Evolutionary conservation across 2,329 filamentous ascomycete genomes (phyloP).

Genomic region (Ceratocystiopsis brevicomis): DNA sequence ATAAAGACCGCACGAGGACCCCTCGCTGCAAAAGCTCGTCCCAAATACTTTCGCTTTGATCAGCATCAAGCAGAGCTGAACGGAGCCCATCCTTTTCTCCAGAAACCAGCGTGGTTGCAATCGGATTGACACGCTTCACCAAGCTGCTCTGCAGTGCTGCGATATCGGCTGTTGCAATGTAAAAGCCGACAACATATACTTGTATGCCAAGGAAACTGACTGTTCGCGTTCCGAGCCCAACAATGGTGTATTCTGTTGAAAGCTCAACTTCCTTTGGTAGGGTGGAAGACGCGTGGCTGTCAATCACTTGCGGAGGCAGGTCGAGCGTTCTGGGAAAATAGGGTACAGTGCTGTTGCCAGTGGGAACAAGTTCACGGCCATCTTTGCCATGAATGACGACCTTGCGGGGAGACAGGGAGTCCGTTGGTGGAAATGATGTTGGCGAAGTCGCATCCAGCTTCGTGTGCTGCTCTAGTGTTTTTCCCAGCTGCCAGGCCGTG

Average conservation of each 20-base stretch:
- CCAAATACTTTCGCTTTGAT: slow-evolving; percentile 56
- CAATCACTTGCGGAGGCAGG: slow-evolving; percentile 25
- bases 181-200: slow-evolving; percentile 88
- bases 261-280: not conserved
- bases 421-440: slow-evolving; percentile 16
- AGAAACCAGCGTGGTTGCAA: slow-evolving; percentile 67
- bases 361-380: slow-evolving; percentile 57
- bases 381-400: slow-evolving; percentile 47
- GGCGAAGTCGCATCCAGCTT: slow-evolving; percentile 22
- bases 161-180: slow-evolving; percentile 71
- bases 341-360: slow-evolving; percentile 63
- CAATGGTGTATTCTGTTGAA: slow-evolving; percentile 58
- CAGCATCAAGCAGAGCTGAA: slow-evolving; percentile 47
- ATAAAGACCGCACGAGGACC: slow-evolving; percentile 49
- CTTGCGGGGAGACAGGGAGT: slow-evolving; percentile 29
- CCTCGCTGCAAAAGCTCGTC: slow-evolving; percentile 45
- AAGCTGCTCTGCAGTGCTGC: slow-evolving; percentile 60
- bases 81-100: slow-evolving; percentile 62
- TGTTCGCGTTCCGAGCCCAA: slow-evolving; percentile 72
- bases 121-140: slow-evolving; percentile 53
- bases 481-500: slow-evolving; percentile 32
- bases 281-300: too few species aligned
- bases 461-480: slow-evolving; percentile 14
- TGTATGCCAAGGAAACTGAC: slow-evolving; percentile 81
- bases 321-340: slow-evolving; percentile 57